Conservation (phyloP, 2,329 filamentous ascomycete genomes). For the Colletotrichum plurivorum region DNA sequence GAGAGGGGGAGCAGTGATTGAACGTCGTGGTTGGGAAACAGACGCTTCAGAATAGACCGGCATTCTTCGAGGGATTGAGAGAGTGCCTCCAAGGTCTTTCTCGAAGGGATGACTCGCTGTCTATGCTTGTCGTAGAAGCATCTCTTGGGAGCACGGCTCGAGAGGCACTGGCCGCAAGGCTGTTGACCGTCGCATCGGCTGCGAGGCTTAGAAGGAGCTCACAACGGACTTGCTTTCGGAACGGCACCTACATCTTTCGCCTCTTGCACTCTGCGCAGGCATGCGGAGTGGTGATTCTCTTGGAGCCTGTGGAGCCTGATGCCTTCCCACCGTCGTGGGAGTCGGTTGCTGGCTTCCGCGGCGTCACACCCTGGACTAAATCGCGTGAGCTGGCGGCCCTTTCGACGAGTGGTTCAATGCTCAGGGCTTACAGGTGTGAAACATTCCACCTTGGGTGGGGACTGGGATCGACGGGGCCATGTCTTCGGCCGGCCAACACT, state of each 20-base stretch:
- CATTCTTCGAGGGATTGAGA: slow-evolving; percentile 78
- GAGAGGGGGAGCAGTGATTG: slow-evolving; percentile 68
- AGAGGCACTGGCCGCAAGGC: slow-evolving; percentile 86
- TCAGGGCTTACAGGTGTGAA: slow-evolving; percentile 40
- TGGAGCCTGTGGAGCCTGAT: slow-evolving; percentile 54
- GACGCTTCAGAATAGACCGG: slow-evolving; percentile 70
- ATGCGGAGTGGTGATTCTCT: slow-evolving; percentile 70
- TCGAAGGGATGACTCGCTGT: slow-evolving; percentile 81
- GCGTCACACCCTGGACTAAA: slow-evolving; percentile 41
- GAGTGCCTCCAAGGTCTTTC: slow-evolving; percentile 78
- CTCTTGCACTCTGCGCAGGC: slow-evolving; percentile 84
- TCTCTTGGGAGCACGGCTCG: slow-evolving; percentile 83
- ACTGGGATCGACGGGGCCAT: slow-evolving; percentile 41
- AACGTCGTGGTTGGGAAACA: slow-evolving; percentile 72
- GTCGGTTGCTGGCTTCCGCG: slow-evolving; percentile 38
- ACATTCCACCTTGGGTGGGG: slow-evolving; percentile 41
- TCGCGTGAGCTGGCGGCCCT: slow-evolving; percentile 6
- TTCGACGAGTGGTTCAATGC: not conserved
- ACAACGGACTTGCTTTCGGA: not conserved
- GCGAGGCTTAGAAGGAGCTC: slow-evolving; percentile 44
- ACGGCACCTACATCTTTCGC: slow-evolving; percentile 75
- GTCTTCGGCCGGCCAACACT: slow-evolving; percentile 1
- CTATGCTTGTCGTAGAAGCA: slow-evolving; percentile 88
- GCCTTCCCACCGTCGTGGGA: slow-evolving; percentile 53
- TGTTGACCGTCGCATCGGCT: slow-evolving; percentile 84